Conservation (phyloP, 768 basidiomycete genomes). For the Cytidiella melzeri region DNA sequence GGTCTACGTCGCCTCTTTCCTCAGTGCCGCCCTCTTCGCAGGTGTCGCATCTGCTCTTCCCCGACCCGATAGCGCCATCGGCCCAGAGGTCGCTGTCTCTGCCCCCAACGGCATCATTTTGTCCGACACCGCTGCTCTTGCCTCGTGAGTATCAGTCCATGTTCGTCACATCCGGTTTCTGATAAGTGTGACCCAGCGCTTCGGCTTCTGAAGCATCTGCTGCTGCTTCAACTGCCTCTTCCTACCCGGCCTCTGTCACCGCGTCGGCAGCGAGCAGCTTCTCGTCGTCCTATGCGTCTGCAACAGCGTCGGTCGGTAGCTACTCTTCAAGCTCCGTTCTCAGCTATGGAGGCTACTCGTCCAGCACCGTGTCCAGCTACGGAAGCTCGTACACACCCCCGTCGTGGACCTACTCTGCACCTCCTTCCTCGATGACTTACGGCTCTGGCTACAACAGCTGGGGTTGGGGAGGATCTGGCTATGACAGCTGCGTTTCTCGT, state of each 20-base stretch:
- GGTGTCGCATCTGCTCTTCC: slow-evolving; percentile 45
- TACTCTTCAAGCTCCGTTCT: not conserved
- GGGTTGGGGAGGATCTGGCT: slow-evolving; percentile 51
- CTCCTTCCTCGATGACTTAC: slow-evolving; percentile 1
- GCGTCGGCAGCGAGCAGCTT: not conserved
- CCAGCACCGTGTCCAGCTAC: too few species aligned
- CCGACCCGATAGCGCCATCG: slow-evolving; percentile 34
- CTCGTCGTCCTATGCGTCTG: not conserved
- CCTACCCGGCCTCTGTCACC: not conserved
- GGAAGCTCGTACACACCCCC: not conserved
- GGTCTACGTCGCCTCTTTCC: slow-evolving; percentile 50
- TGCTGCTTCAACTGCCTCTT: slow-evolving; percentile 4
- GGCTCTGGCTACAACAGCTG: slow-evolving; percentile 59
- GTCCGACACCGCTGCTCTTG: slow-evolving; percentile 33
- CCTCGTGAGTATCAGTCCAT: slow-evolving; percentile 30
- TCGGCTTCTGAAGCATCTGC: slow-evolving; percentile 2
- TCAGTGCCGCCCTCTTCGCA: slow-evolving; percentile 50
- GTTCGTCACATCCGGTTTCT: slow-evolving; percentile 1
- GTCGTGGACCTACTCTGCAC: slow-evolving; percentile 3
- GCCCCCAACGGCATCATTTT: slow-evolving; percentile 40
- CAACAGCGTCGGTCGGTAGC: not conserved
- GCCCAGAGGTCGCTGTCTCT: slow-evolving; percentile 34
- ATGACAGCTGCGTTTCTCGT: slow-evolving; percentile 70
- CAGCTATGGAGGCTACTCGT: not conserved
- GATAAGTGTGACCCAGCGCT: slow-evolving; percentile 9